These are phyloP conservation scores for Skeletonema tropicum DNA, from an alignment of 108 stramenopile species.

Conservation along the genomic window DNA sequence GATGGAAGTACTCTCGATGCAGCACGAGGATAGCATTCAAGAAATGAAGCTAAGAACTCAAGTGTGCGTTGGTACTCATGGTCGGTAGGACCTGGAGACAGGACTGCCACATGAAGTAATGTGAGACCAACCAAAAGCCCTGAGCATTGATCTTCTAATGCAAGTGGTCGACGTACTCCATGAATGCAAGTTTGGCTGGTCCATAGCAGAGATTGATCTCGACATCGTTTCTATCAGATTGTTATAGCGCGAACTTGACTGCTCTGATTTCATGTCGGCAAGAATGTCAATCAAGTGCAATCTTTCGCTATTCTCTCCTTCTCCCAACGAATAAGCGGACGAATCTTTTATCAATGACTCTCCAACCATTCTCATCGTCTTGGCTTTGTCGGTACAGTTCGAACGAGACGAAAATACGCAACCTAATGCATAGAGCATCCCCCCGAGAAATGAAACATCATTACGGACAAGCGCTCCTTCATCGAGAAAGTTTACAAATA, in stretches of 20 bases:
- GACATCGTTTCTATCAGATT: constrained; percentile 15
- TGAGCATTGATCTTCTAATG: constrained; percentile 28
- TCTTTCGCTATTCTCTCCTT: neutral
- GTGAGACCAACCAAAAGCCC: constrained; percentile 39
- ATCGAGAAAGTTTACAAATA: constrained; percentile 15
- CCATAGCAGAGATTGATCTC: constrained; percentile 15
- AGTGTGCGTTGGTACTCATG: constrained; percentile 5
- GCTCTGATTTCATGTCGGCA: constrained; percentile 5
- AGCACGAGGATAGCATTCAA: constrained; percentile 24
- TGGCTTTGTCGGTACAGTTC: neutral
- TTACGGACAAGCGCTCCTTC: neutral
- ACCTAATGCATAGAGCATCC: constrained; percentile 22
- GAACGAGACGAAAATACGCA: neutral
- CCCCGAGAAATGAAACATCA: constrained; percentile 18
- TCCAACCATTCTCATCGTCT: neutral
- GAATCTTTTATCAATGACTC: neutral
- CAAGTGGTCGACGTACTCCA: constrained; percentile 40
- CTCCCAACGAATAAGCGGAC: neutral
- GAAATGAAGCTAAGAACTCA: constrained; percentile 23
- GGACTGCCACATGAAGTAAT: constrained; percentile 22
- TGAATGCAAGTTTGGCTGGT: constrained; percentile 2
- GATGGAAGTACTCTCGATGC: constrained; percentile 23
- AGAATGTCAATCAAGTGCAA: constrained; percentile 32
- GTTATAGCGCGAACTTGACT: neutral
- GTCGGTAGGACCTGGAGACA: neutral